phyloP scores from a whole-genome alignment of 768 basidiomycete genomes.

The Cystobasidium ongulense region DNA sequence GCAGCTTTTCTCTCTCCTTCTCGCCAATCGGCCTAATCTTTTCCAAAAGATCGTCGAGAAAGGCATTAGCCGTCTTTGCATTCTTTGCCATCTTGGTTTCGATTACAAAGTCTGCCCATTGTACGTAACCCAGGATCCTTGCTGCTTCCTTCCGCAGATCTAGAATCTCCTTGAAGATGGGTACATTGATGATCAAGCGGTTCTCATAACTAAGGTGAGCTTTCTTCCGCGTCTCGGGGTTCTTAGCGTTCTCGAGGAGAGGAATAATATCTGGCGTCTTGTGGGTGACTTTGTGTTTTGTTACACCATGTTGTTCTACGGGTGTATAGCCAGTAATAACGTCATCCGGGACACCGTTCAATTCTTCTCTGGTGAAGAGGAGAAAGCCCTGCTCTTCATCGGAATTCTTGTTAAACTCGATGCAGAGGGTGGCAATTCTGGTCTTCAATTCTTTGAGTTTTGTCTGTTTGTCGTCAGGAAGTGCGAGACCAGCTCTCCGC shows the following conservation, averaged over 20 bases:
- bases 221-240: constrained; percentile 58
- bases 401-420: constrained; percentile 84
- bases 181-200: constrained; percentile 62
- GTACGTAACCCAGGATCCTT: constrained; percentile 60
- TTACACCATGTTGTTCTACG: constrained; percentile 51
- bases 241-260: constrained; percentile 50
- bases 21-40: constrained; percentile 65
- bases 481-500: constrained; percentile 65
- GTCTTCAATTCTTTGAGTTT: constrained; percentile 60
- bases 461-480: constrained; percentile 59
- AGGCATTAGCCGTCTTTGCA: constrained; percentile 57
- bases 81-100: constrained; percentile 55
- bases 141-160: constrained; percentile 62
- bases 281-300: constrained; percentile 64
- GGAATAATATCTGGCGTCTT: constrained; percentile 78
- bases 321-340: constrained; percentile 70
- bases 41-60: constrained; percentile 64
- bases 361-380: constrained; percentile 34
- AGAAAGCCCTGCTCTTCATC: constrained; percentile 69
- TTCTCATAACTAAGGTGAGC: constrained; percentile 64
- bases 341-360: constrained; percentile 61
- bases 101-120: constrained; percentile 75
- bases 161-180: constrained; percentile 60
- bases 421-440: constrained; percentile 62
- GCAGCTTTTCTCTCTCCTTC: constrained; percentile 60